Conservation (phyloP, 2,329 filamentous ascomycete genomes). For the Pseudonectria foliicola region DNA sequence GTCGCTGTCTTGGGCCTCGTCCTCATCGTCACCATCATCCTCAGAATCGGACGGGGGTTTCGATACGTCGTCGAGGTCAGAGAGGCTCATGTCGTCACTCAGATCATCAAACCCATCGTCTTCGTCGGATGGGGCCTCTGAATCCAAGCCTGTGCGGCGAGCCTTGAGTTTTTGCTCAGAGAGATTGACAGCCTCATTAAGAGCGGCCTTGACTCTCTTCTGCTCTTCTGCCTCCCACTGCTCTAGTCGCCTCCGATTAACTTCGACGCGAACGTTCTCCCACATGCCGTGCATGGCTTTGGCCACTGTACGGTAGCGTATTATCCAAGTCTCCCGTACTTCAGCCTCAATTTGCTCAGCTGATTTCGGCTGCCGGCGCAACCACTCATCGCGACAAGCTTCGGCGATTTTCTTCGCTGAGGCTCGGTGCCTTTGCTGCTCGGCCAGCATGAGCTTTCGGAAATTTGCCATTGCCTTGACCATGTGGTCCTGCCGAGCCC, state of each 20-base stretch:
- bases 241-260: conserved; percentile 52
- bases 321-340: conserved; percentile 58
- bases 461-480: conserved; percentile 74
- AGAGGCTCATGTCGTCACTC: conserved; percentile 38
- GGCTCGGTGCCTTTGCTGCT: conserved; percentile 70
- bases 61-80: conserved; percentile 26
- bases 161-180: conserved; percentile 63
- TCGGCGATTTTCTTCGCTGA: conserved; percentile 73
- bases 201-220: conserved; percentile 56
- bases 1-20: conserved; percentile 36
- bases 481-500: conserved; percentile 82
- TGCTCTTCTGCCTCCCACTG: conserved; percentile 62
- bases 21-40: conserved; percentile 29
- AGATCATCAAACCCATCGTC: conserved; percentile 39
- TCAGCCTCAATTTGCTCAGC: conserved; percentile 78
- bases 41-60: conserved; percentile 26
- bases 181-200: conserved; percentile 66
- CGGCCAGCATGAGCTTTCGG: conserved; percentile 68
- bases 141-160: conserved; percentile 46
- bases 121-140: conserved; percentile 40
- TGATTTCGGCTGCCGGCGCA: conserved; percentile 64
- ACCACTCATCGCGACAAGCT: conserved; percentile 70
- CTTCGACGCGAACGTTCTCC: conserved; percentile 56
- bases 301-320: conserved; percentile 65
- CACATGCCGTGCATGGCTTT: conserved; percentile 50